Evolutionary conservation across 805 yeast genomes (phyloP).

Genomic region (Starmerella sp.): DNA sequence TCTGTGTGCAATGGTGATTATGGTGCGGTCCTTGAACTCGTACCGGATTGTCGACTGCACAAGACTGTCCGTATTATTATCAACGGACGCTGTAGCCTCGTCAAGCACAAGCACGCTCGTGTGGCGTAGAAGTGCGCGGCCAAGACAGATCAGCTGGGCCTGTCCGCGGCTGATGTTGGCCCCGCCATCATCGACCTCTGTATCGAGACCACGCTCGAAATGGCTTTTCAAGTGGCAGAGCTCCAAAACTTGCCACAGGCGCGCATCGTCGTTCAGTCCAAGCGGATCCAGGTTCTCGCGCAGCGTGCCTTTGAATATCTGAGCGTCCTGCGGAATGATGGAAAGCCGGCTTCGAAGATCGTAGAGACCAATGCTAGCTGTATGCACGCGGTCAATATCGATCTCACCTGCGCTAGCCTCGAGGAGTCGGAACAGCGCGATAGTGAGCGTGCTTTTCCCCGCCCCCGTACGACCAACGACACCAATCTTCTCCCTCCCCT

Average conservation of each 20-base stretch:
- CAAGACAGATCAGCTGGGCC: conserved; percentile 64
- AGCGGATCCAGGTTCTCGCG: conserved; percentile 63
- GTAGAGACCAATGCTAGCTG: conserved; percentile 43
- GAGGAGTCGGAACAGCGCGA: conserved; percentile 57
- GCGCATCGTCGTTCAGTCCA: conserved; percentile 39
- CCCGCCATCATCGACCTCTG: conserved; percentile 55
- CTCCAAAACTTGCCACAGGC: conserved; percentile 48
- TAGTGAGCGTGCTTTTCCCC: conserved; percentile 83
- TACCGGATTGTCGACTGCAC: conserved; percentile 54
- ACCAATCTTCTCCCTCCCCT: conserved; percentile 68
- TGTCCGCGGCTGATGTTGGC: conserved; percentile 71
- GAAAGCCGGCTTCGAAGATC: conserved; percentile 49
- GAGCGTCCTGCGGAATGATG: conserved; percentile 69
- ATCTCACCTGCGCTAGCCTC: conserved; percentile 48
- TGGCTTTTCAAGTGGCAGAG: conserved; percentile 44
- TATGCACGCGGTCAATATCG: conserved; percentile 47
- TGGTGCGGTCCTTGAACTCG: conserved; percentile 56
- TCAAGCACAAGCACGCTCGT: conserved; percentile 59
- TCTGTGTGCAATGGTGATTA: conserved; percentile 73
- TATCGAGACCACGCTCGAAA: conserved; percentile 36
- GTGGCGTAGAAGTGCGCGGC: conserved; percentile 57
- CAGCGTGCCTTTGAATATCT: conserved; percentile 53
- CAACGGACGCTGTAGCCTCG: conserved; percentile 57
- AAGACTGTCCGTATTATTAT: conserved; percentile 63
- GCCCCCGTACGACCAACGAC: conserved; percentile 96